Percentiles rank a stretch among this genome's conserved stretches.
Conservation (phyloP, 257 asterid species). For the Solanum commersonii region DNA sequence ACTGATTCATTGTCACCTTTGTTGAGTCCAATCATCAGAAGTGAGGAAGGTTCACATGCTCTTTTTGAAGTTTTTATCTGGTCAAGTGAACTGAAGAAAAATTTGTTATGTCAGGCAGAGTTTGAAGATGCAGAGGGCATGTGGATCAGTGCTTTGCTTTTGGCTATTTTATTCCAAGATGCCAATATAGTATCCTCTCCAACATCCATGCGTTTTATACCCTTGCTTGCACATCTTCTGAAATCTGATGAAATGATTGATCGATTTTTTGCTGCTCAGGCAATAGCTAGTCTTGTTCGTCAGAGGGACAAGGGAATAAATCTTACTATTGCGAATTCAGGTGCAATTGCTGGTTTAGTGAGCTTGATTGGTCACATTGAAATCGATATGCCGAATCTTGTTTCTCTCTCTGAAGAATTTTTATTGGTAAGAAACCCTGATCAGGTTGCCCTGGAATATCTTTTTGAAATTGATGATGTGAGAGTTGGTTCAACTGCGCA, state of each 20-base stretch:
- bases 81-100: not conserved
- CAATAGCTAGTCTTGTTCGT: slow-evolving; percentile 64
- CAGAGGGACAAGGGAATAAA: slow-evolving; percentile 52
- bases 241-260: slow-evolving; percentile 62
- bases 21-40: not conserved
- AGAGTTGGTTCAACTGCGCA: slow-evolving; percentile 60
- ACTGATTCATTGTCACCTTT: not conserved
- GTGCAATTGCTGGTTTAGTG: slow-evolving; percentile 58
- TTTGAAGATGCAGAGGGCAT: slow-evolving; percentile 67
- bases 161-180: slow-evolving; percentile 73
- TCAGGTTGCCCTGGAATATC: slow-evolving; percentile 48
- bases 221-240: slow-evolving; percentile 42
- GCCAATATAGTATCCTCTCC: slow-evolving; percentile 45
- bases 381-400: slow-evolving; percentile 52
- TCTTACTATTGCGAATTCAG: slow-evolving; percentile 67
- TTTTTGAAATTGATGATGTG: slow-evolving; percentile 68
- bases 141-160: slow-evolving; percentile 75
- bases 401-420: slow-evolving; percentile 63
- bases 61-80: not conserved
- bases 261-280: slow-evolving; percentile 78
- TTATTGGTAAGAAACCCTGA: slow-evolving; percentile 65
- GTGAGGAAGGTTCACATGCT: not conserved
- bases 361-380: slow-evolving; percentile 59
- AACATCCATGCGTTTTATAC: slow-evolving; percentile 36
- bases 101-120: slow-evolving; percentile 42